Evolutionary conservation across 1,284 basidiomycete species (phyloP).

Genomic region (Pseudozyma pruni): DNA sequence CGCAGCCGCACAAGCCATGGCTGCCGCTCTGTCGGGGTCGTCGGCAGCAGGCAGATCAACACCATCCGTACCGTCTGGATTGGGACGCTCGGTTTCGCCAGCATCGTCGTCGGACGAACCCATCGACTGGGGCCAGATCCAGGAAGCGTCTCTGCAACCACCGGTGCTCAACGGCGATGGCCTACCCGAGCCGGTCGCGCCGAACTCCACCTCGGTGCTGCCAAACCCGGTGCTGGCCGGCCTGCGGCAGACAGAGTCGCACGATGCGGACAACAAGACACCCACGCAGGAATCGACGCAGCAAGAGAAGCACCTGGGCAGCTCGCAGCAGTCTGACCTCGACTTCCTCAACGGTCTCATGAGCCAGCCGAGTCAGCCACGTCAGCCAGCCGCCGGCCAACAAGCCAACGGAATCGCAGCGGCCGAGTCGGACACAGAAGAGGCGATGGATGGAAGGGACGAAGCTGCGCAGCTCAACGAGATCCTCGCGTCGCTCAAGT

Average conservation of each 20-base stretch:
- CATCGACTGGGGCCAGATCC: slow-evolving; percentile 32
- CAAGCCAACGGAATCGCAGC: slow-evolving; percentile 12
- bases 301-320: slow-evolving; percentile 17
- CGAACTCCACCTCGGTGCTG: slow-evolving; percentile 1
- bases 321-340: slow-evolving; percentile 28
- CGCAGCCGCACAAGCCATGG: slow-evolving; percentile 30
- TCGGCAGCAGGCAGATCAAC: slow-evolving; percentile 23
- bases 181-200: slow-evolving; percentile 18
- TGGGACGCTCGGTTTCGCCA: slow-evolving; percentile 30
- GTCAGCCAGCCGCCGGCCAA: background rate
- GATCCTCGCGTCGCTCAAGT: slow-evolving; percentile 41
- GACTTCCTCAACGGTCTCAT: slow-evolving; percentile 43
- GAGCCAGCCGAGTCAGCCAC: slow-evolving; percentile 15
- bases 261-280: slow-evolving; percentile 20
- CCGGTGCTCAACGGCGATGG: slow-evolving; percentile 34
- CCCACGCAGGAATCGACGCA: slow-evolving; percentile 38
- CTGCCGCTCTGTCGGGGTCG: slow-evolving; percentile 7
- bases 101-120: slow-evolving; percentile 28
- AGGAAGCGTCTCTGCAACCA: slow-evolving; percentile 17
- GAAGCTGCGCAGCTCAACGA: slow-evolving; percentile 44
- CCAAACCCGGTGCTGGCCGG: slow-evolving; percentile 19
- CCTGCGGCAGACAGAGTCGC: slow-evolving; percentile 10
- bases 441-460: slow-evolving; percentile 7
- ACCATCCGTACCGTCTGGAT: slow-evolving; percentile 25
- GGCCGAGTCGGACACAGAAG: background rate